These are phyloP conservation scores for Agroathelia rolfsii DNA, from an alignment of 1,284 basidiomycete species.

Conservation along the genomic window DNA sequence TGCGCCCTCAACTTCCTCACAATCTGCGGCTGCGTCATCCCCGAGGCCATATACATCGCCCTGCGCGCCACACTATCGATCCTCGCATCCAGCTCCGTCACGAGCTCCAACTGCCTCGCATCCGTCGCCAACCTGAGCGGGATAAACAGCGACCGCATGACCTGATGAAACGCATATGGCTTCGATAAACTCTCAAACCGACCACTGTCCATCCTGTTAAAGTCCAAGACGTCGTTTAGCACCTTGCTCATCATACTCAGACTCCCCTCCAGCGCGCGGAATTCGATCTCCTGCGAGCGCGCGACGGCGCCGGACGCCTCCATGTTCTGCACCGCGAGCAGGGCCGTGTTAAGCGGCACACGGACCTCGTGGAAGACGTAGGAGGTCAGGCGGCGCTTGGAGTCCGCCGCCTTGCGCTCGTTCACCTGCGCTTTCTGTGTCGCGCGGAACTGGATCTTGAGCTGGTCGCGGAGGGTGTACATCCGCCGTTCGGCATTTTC, in stretches of 20 bases:
- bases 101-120: constrained; percentile 30
- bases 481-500: constrained; percentile 49
- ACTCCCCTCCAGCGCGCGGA: constrained; percentile 32
- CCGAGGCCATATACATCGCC: constrained; percentile 12
- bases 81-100: constrained; percentile 31
- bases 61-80: constrained; percentile 31
- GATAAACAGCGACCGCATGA: constrained; percentile 36
- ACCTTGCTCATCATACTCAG: constrained; percentile 40
- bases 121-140: constrained; percentile 34
- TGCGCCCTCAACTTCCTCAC: not conserved
- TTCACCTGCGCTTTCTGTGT: constrained; percentile 81
- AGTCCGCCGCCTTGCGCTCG: constrained; percentile 71
- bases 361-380: constrained; percentile 82
- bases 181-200: constrained; percentile 27
- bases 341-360: constrained; percentile 84
- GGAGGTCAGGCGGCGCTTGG: constrained; percentile 72
- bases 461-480: constrained; percentile 54
- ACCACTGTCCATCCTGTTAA: constrained; percentile 27
- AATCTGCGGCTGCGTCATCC: constrained; percentile 8
- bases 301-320: constrained; percentile 59
- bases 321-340: constrained; percentile 86
- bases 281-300: constrained; percentile 54
- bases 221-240: constrained; percentile 42
- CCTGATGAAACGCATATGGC: constrained; percentile 41
- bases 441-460: constrained; percentile 70